phyloP scores from a whole-genome alignment of 495 filamentous ascomycete species.

The Evansstolkia leycettana region DNA sequence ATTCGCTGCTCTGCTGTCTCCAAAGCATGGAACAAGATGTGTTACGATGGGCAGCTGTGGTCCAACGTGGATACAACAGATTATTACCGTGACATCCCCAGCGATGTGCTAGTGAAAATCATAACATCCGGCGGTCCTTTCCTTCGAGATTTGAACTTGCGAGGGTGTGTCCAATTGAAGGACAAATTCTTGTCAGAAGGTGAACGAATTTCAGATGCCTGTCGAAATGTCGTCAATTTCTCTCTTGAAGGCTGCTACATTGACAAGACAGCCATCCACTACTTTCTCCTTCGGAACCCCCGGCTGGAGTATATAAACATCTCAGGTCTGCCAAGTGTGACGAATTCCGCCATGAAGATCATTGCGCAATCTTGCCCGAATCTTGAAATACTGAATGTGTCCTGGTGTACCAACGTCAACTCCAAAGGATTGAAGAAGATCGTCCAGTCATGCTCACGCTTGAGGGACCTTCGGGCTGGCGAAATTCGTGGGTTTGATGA shows the following conservation, averaged over 20 bases:
- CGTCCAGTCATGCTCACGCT: conserved; percentile 53
- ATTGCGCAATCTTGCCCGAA: conserved; percentile 73
- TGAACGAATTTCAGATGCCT: conserved; percentile 59
- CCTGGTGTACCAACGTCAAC: conserved; percentile 80
- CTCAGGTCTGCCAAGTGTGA: conserved; percentile 65
- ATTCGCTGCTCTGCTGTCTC: conserved; percentile 72
- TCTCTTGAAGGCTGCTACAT: conserved; percentile 83
- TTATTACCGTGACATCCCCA: conserved; percentile 80
- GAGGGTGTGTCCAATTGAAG: conserved; percentile 63
- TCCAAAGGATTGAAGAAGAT: conserved; percentile 68
- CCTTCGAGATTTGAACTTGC: conserved; percentile 77
- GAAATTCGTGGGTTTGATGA: conserved; percentile 74
- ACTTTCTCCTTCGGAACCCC: conserved; percentile 64
- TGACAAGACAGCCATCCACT: conserved; percentile 66
- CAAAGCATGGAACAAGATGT: conserved; percentile 69
- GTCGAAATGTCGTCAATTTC: conserved; percentile 75
- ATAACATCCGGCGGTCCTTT: conserved; percentile 80
- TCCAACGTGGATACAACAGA: conserved; percentile 67
- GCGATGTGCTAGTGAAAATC: conserved; percentile 70
- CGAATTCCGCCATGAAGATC: conserved; percentile 76
- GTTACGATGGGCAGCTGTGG: conserved; percentile 95
- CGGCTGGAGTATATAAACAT: conserved; percentile 73
- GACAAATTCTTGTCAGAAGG: conserved; percentile 64
- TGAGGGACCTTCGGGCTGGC: conserved; percentile 72
- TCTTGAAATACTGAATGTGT: conserved; percentile 73